Evolutionary conservation across 1,139 yeast genomes (phyloP).

Genomic region (Ashbya aceris): DNA sequence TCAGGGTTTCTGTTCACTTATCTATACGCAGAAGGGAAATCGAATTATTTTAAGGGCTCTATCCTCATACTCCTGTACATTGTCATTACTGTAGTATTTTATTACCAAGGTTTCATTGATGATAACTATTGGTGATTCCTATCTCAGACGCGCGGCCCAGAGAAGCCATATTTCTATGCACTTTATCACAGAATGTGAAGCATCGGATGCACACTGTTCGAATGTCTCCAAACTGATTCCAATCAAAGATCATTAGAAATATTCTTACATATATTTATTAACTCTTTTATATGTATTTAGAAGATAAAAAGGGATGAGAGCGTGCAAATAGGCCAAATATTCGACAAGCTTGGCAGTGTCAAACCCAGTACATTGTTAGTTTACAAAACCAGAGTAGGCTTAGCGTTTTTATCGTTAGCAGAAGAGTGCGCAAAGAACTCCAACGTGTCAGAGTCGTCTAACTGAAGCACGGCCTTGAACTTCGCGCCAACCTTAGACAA

Average conservation of each 20-base stretch:
- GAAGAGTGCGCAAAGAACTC: constrained; percentile 30
- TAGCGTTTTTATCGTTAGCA: constrained; percentile 29
- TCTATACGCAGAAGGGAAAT: constrained; percentile 92
- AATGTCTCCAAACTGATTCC: not conserved
- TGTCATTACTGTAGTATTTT: constrained; percentile 76
- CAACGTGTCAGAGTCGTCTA: constrained; percentile 26
- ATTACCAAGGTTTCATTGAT: constrained; percentile 43
- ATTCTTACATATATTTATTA: constrained; percentile 1
- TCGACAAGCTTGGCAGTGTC: constrained; percentile 3
- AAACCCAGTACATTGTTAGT: constrained; percentile 5
- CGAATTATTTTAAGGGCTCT: constrained; percentile 92
- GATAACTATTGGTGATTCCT: constrained; percentile 9
- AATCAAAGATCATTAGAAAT: constrained; percentile 1
- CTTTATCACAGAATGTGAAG: not conserved
- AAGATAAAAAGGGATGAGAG: not conserved
- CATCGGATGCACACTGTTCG: too few species aligned
- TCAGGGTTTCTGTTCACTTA: constrained; percentile 87
- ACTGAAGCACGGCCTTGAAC: constrained; percentile 45
- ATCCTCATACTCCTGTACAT: constrained; percentile 72
- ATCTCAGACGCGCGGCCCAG: constrained; percentile 4
- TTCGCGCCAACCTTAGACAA: constrained; percentile 67
- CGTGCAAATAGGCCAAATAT: not conserved
- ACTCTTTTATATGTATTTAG: constrained; percentile 1
- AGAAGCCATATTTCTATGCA: not conserved
- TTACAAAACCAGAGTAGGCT: constrained; percentile 29